A percentile compares a stretch with the other conserved stretches of the same genome.
Evolutionary conservation across 139 green algal genomes (phyloP).

Genomic region (Mesostigma viride): DNA sequence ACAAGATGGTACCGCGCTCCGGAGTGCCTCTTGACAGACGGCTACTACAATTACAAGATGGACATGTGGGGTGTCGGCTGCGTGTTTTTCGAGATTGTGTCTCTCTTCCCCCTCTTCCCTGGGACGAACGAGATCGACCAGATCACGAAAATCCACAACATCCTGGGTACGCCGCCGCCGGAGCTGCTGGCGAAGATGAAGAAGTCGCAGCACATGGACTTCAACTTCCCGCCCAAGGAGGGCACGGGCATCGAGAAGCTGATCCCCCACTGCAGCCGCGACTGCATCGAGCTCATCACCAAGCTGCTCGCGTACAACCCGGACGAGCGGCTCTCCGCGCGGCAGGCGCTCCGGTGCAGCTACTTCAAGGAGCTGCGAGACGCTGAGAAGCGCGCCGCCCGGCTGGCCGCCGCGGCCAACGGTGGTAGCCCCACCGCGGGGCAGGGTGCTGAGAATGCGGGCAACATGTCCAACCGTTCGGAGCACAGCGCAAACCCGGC

Average conservation of each 20-base stretch:
- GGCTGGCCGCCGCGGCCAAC: no score
- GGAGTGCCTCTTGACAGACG: slow-evolving; percentile 75
- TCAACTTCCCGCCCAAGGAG: slow-evolving; percentile 54
- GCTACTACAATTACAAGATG: slow-evolving; percentile 86
- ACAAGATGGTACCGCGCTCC: slow-evolving; percentile 58
- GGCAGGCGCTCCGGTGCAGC: slow-evolving; percentile 56
- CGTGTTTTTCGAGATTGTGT: slow-evolving; percentile 69
- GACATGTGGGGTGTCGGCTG: slow-evolving; percentile 81
- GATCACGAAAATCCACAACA: slow-evolving; percentile 73
- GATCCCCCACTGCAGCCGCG: slow-evolving; percentile 50
- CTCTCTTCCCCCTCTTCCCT: slow-evolving; percentile 48
- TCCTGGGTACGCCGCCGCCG: slow-evolving; percentile 57
- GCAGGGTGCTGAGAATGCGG: no score
- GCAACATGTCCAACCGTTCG: no score
- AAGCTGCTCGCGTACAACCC: slow-evolving; percentile 73
- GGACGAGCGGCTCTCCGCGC: slow-evolving; percentile 54
- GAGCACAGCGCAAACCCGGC: no score
- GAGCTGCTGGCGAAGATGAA: slow-evolving; percentile 68
- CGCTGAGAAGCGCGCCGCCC: no score
- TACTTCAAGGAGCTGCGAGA: slow-evolving; percentile 63
- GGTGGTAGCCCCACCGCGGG: no score
- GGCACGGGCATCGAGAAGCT: slow-evolving; percentile 50
- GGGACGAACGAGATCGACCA: slow-evolving; percentile 62
- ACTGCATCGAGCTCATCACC: slow-evolving; percentile 57
- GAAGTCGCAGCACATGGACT: slow-evolving; percentile 51